Evolutionary conservation across 2,329 filamentous ascomycete species (phyloP).

Genomic region (Trichoderma atroviride): DNA sequence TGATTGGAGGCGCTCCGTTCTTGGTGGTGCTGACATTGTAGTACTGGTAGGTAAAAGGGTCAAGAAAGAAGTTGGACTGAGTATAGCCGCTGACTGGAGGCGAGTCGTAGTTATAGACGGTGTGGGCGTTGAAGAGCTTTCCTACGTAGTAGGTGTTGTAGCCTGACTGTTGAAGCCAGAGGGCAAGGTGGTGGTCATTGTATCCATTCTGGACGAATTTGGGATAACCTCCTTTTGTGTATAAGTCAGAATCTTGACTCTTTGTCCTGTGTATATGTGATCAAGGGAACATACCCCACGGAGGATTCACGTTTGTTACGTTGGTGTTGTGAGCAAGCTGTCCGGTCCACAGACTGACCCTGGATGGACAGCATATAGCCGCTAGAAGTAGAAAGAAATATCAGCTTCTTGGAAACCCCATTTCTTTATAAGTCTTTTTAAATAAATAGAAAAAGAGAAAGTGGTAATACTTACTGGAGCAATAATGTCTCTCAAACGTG

Average conservation of each 20-base stretch:
- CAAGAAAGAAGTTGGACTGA: slow-evolving; percentile 46
- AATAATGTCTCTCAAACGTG: slow-evolving; percentile 64
- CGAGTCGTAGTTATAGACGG: slow-evolving; percentile 61
- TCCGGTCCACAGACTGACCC: slow-evolving; percentile 67
- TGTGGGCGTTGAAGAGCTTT: slow-evolving; percentile 72
- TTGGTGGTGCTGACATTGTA: slow-evolving; percentile 49
- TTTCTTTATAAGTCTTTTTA: neutral
- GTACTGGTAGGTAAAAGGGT: slow-evolving; percentile 46
- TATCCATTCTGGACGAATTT: slow-evolving; percentile 67
- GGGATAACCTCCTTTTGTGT: slow-evolving; percentile 51
- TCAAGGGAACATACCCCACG: slow-evolving; percentile 47
- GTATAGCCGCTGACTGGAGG: slow-evolving; percentile 63
- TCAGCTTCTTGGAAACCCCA: neutral
- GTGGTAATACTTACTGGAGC: slow-evolving; percentile 46
- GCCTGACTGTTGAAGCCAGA: slow-evolving; percentile 70
- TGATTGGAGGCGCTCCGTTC: slow-evolving; percentile 34
- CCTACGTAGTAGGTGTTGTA: slow-evolving; percentile 74
- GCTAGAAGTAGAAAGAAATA: slow-evolving; percentile 38
- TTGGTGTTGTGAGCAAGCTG: slow-evolving; percentile 71
- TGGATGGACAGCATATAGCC: slow-evolving; percentile 67
- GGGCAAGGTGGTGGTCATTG: slow-evolving; percentile 68
- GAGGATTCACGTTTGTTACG: slow-evolving; percentile 59
- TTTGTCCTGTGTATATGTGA: no score
- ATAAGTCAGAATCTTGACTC: neutral
- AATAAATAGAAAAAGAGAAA: neutral